Evolutionary conservation across 169 alveolate species (phyloP), one percentile per base, ranked within the genome.

Genomic region (Plasmodium vivax): DNA sequence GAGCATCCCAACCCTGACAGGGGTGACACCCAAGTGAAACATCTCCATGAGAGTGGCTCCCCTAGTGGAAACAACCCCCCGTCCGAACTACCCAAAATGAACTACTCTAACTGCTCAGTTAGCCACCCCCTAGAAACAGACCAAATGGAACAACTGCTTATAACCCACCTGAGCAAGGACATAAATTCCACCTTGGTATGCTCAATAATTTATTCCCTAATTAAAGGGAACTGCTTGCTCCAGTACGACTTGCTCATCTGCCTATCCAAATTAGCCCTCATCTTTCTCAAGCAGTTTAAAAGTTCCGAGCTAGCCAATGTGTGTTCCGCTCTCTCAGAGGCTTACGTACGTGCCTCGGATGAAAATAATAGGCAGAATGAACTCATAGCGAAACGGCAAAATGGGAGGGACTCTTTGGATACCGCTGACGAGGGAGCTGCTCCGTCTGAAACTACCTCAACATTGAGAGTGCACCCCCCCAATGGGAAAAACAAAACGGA

Each of bases 191-290:
- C 94, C 74, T 41, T 88, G 73, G 6, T 88, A 32, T 88, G 91
- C 36, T 88, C 94, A 79, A 80, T 88, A 74, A 88, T 88, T 27
- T 88, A 88, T 88, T 88, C 94, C 27, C 56, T 88, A 32, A 88
- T 88, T 88, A 88, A 88, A 51, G 94, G 94, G 12, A 88, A 88
- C 36, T 80, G 94, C 47, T 30, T 79, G 47, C 83, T 88, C 56
- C 90, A 88, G 36, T 88, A 88, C 80, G 91, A 88, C 45, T 30
- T 88, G 32, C 38, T 88, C 80, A 88, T 88, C 36, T 79, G 82
- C 43, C 72, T 88, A 88, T 62, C 91, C n/a, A 88, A 88, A 88
- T 38, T 88, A n/a, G 38, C 94, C 1, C 30, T 88, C n/a, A 88
- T 88, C 72, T 88, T 56, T 79, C 34, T 88, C 19, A 68, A 88